These are phyloP conservation scores for Fusarium redolens DNA, from an alignment of 2,329 filamentous ascomycete genomes.

Conservation along the genomic window DNA sequence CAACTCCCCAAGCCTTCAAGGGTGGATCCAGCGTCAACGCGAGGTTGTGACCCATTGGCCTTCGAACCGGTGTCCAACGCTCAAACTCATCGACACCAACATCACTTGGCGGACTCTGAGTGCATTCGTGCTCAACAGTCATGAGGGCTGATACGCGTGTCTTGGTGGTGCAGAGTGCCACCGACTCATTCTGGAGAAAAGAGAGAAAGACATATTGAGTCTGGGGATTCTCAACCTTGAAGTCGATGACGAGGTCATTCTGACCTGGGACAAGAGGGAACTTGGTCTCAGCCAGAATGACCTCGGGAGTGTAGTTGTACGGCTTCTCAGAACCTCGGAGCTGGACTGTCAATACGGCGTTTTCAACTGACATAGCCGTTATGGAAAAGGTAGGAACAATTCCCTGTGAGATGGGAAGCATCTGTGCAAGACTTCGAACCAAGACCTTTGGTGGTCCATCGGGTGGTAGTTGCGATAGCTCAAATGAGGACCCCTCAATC, in stretches of 20 bases:
- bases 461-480: neutral
- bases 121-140: constrained; percentile 18
- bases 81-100: constrained; percentile 15
- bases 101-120: neutral
- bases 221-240: constrained; percentile 3
- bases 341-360: neutral
- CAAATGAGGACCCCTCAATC: neutral
- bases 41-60: constrained; percentile 6
- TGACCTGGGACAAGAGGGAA: neutral
- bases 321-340: neutral
- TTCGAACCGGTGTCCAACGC: constrained; percentile 12
- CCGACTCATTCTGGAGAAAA: constrained; percentile 8
- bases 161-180: constrained; percentile 8
- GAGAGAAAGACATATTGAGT: constrained; percentile 18
- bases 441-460: constrained; percentile 11
- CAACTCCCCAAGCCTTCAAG: neutral
- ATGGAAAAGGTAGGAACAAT: constrained; percentile 2
- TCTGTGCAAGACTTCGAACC: constrained; percentile 16
- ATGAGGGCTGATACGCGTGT: constrained; percentile 13
- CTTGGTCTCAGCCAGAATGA: neutral
- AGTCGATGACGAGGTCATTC: constrained; percentile 6
- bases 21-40: neutral
- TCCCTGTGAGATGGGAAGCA: neutral
- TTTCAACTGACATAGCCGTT: constrained; percentile 1
- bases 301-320: constrained; percentile 14